Base-by-base conservation (phyloP, 1,284 basidiomycete species). In the Ceratobasidium papillatum region DNA sequence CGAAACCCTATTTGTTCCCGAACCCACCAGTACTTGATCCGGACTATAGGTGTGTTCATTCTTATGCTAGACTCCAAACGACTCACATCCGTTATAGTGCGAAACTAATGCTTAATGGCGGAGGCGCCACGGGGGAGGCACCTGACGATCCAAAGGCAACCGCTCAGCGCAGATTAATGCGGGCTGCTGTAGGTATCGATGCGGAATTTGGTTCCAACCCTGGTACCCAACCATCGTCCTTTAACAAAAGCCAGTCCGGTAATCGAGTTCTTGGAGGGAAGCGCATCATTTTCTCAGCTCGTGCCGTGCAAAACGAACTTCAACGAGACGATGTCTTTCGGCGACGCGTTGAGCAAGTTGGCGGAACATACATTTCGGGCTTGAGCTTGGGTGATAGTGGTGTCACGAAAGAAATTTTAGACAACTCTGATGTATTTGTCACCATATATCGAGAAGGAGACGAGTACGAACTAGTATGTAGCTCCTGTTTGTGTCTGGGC, bases 1-100 rank as follows among this genome's bases (percentile, higher is more conserved):
- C 87, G 9, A 82, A 82, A 0, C 83, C 86, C 27, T 96, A 94
- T 78, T 85, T 89, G 75, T 96, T 94, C 88, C 93, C 93, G 0
- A 77, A 80, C 0, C 80, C 83, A 9, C 73, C 77, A 32, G 45
- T 78, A 52, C 75, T 80, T 51, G 45, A 74, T 78, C 78, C 45
- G 32, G 75, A 30, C 77, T 61, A 61, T 59, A 54, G 36, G 68
- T 61, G 38, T n/a, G 68, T 69, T 45, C 19, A 17, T 36, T 19
- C 32, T 43, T 8, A 19, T 36, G 2, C 12, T 47, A 38, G 11
- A 49, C 22, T 49, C 22, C 3, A 30, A n/a, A 30, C 22, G 34
- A 54, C 38, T 51, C 3, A 72, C 7, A 17, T 36, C 17, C 9
- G 14, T 22, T 7, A n/a, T 66, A 69, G 59, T 59, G 68, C 71